Conservation (phyloP, 768 basidiomycete genomes). For the Rhodotorula diobovata region DNA sequence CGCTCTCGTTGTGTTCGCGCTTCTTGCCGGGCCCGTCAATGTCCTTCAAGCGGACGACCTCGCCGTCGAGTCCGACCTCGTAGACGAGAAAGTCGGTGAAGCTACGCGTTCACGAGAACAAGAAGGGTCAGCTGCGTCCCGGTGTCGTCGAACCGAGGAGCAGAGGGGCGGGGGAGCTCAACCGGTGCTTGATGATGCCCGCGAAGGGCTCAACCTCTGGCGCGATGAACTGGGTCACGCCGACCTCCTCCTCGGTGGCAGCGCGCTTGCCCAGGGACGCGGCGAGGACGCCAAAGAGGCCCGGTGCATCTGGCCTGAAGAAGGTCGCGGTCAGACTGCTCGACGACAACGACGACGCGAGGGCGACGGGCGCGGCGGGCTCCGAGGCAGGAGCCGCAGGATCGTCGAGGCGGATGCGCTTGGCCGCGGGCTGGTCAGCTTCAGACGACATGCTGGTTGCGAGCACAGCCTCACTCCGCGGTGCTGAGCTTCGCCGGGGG, state of each 20-base stretch:
- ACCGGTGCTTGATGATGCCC: constrained; percentile 98
- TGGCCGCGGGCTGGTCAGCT: neutral
- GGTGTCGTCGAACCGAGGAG: neutral
- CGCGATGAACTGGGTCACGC: constrained; percentile 80
- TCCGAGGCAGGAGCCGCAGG: neutral
- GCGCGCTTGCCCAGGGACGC: constrained; percentile 15
- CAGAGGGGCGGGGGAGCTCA: constrained; percentile 36
- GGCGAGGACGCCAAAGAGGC: constrained; percentile 15
- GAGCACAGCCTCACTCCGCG: too few species aligned
- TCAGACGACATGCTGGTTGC: constrained; percentile 4
- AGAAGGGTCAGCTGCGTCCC: neutral
- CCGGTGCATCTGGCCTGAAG: neutral
- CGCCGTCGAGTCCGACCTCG: constrained; percentile 77
- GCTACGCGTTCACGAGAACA: constrained; percentile 44
- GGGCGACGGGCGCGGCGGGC: neutral
- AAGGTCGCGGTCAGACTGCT: neutral
- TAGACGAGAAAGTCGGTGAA: constrained; percentile 96
- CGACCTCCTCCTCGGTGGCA: constrained; percentile 67
- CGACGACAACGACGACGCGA: neutral
- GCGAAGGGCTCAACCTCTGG: constrained; percentile 66
- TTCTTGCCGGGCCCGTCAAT: constrained; percentile 59
- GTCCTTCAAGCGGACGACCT: constrained; percentile 74
- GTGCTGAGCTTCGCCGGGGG: neutral
- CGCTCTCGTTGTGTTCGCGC: neutral
- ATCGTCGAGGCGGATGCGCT: constrained; percentile 7